These are phyloP conservation scores for Globisporangium mamillatum DNA, from an alignment of 352 stramenopile species.

Conservation along the genomic window DNA sequence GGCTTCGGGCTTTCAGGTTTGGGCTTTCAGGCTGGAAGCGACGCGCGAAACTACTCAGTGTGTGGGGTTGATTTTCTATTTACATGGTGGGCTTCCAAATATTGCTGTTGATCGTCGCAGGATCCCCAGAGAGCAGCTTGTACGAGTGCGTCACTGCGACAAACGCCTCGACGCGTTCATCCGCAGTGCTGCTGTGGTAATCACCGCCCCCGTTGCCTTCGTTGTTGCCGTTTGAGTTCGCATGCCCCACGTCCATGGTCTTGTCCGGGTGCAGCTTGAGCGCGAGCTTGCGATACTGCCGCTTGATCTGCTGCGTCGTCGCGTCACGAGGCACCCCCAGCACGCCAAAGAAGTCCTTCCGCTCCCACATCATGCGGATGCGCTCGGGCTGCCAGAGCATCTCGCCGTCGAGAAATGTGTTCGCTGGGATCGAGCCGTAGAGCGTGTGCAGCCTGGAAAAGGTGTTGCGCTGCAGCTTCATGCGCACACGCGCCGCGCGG, in stretches of 20 bases:
- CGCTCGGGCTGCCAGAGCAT: slow-evolving; percentile 75
- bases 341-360: slow-evolving; percentile 73
- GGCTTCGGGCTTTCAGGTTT: too few species aligned
- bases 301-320: slow-evolving; percentile 69
- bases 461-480: slow-evolving; percentile 70
- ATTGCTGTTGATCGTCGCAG: slow-evolving; percentile 37
- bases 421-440: slow-evolving; percentile 27
- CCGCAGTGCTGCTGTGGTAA: slow-evolving; percentile 23
- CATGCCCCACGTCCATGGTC: slow-evolving; percentile 24
- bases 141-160: slow-evolving; percentile 77
- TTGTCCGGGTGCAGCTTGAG: slow-evolving; percentile 86
- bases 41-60: not conserved
- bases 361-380: slow-evolving; percentile 80
- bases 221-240: slow-evolving; percentile 21
- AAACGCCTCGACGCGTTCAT: slow-evolving; percentile 74
- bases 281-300: slow-evolving; percentile 81
- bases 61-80: not conserved
- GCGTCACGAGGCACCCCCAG: slow-evolving; percentile 64
- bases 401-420: slow-evolving; percentile 52
- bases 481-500: slow-evolving; percentile 64
- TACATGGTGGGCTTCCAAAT: slow-evolving; percentile 23
- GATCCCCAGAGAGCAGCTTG: slow-evolving; percentile 60
- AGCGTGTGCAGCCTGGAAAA: slow-evolving; percentile 37
- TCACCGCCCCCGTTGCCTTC: not conserved
- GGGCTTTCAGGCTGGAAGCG: not conserved